Evolutionary conservation across 164 flowering plant species (phyloP).

Genomic region (Stephania cephalantha): DNA sequence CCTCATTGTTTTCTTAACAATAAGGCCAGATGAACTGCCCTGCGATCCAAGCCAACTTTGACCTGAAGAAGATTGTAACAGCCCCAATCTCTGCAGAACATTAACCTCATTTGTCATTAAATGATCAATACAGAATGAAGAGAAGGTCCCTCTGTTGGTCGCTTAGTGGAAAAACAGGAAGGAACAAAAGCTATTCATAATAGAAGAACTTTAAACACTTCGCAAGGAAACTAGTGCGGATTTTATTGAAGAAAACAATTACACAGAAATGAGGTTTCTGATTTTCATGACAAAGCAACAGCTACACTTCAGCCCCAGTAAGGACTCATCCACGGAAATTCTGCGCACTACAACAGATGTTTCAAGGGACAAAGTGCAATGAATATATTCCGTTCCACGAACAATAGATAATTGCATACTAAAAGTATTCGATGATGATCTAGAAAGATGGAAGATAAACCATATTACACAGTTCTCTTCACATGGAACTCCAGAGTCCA

Average conservation of each 20-base stretch:
- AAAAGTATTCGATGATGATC: not conserved
- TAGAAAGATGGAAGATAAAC: not conserved
- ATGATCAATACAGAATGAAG: not conserved
- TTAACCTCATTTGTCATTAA: constrained; percentile 16
- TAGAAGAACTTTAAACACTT: not conserved
- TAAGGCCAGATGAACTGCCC: constrained; percentile 73
- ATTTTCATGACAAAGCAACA: not conserved
- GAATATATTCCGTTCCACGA: not conserved
- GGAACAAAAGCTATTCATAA: not conserved
- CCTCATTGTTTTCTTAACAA: constrained; percentile 79
- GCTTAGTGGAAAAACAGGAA: not conserved
- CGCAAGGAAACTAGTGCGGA: not conserved
- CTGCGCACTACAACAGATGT: not conserved
- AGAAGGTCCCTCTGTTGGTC: not conserved
- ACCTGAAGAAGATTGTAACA: constrained; percentile 52
- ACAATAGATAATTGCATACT: constrained; percentile 1
- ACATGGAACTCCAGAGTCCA: not conserved
- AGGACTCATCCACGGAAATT: not conserved
- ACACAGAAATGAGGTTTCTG: not conserved
- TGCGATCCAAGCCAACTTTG: constrained; percentile 86
- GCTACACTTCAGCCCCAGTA: not conserved
- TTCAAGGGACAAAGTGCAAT: not conserved
- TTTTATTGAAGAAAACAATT: not conserved
- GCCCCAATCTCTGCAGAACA: constrained; percentile 59
- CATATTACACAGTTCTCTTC: too few relatives aligned